Percentiles rank a stretch among this genome's conserved stretches.
Evolutionary conservation across 2,329 filamentous ascomycete genomes (phyloP).

Genomic region (Penicillium sp.): DNA sequence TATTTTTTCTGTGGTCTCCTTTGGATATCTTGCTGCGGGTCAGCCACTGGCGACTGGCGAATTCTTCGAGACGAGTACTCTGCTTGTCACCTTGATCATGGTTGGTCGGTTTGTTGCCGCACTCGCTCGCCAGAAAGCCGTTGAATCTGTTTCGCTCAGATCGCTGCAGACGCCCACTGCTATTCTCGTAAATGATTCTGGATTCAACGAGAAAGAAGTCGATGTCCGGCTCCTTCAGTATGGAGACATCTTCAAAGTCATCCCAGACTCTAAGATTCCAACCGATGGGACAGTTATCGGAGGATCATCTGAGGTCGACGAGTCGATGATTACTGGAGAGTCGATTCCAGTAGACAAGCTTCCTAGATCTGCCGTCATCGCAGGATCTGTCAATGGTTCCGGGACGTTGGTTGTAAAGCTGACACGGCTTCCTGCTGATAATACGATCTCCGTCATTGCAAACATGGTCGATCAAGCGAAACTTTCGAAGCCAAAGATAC

Average conservation of each 20-base stretch:
- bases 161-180: slow-evolving; percentile 65
- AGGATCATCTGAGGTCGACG: slow-evolving; percentile 71
- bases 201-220: slow-evolving; percentile 54
- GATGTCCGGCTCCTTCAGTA: slow-evolving; percentile 72
- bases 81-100: slow-evolving; percentile 59
- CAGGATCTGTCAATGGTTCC: slow-evolving; percentile 65
- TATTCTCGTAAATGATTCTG: slow-evolving; percentile 52
- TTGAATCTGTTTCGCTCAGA: slow-evolving; percentile 56
- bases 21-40: slow-evolving; percentile 44
- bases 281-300: slow-evolving; percentile 72
- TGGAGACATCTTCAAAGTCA: slow-evolving; percentile 69
- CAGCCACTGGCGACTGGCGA: slow-evolving; percentile 46
- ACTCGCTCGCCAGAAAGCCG: slow-evolving; percentile 54
- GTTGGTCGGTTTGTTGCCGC: slow-evolving; percentile 57
- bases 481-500: slow-evolving; percentile 68
- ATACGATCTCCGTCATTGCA: slow-evolving; percentile 73
- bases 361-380: slow-evolving; percentile 61
- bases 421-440: slow-evolving; percentile 68
- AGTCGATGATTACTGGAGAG: slow-evolving; percentile 81
- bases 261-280: slow-evolving; percentile 63
- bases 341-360: slow-evolving; percentile 64
- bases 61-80: slow-evolving; percentile 62
- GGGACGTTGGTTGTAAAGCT: slow-evolving; percentile 58
- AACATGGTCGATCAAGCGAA: slow-evolving; percentile 73
- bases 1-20: slow-evolving; percentile 56